Conservation (phyloP, 192 early-diverging fungal genomes). For the Backusella westeae region DNA sequence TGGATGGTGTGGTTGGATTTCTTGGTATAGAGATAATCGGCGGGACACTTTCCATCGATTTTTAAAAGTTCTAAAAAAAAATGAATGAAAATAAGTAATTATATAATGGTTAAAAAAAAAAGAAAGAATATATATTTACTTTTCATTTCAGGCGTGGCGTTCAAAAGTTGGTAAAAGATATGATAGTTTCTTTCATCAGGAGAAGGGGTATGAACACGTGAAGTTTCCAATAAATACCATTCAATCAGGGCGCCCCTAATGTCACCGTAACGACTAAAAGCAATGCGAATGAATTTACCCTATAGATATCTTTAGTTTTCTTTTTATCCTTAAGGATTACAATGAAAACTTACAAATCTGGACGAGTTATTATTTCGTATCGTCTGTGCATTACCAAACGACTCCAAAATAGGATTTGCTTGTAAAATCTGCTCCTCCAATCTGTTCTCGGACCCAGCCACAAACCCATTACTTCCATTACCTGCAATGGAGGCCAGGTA, state of each 20-base stretch:
- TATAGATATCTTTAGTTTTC: neutral
- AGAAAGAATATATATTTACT: conserved; percentile 35
- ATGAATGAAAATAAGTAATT: neutral
- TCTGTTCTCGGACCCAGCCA: conserved; percentile 12
- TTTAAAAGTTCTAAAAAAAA: conserved; percentile 5
- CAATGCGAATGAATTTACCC: conserved; percentile 99
- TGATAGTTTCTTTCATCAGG: conserved; percentile 95
- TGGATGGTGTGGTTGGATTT: conserved; percentile 86
- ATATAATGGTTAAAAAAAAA: neutral
- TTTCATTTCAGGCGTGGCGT: conserved; percentile 75
- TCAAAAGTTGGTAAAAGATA: conserved; percentile 96
- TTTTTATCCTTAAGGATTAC: too few species aligned
- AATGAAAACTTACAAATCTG: conserved; percentile 70
- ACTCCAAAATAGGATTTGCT: conserved; percentile 96
- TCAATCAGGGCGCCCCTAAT: conserved; percentile 97
- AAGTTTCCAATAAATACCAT: conserved; percentile 96
- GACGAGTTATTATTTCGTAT: conserved; percentile 99
- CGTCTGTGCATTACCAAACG: conserved; percentile 98
- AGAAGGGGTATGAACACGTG: conserved; percentile 91
- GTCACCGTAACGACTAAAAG: conserved; percentile 81
- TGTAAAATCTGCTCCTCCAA: conserved; percentile 87
- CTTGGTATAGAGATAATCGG: conserved; percentile 65
- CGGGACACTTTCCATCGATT: conserved; percentile 1
- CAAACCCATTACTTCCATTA: conserved; percentile 41
- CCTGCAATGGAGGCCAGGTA: conserved; percentile 90